Conservation (phyloP, 2,329 filamentous ascomycete species). For the Thelonectria discophora region DNA sequence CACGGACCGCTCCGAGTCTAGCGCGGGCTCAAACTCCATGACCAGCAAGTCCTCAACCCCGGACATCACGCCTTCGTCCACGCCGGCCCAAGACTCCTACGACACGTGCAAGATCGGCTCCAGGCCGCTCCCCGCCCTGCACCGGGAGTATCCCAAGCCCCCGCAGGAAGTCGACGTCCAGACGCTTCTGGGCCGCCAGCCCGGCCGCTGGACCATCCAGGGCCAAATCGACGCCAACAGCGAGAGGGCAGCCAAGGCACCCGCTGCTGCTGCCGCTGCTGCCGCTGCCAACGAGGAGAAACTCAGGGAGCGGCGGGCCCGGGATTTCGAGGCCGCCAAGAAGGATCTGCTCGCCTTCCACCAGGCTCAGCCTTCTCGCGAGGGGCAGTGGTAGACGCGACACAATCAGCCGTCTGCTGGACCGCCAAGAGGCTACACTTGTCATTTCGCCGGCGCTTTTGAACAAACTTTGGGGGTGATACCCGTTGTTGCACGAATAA, state of each 20-base stretch:
- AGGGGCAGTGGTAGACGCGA: constrained; percentile 3
- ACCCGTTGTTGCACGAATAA: constrained; percentile 37
- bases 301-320: constrained; percentile 48
- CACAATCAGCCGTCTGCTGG: constrained; percentile 10
- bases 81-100: constrained; percentile 33
- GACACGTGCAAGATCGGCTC: constrained; percentile 25
- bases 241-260: constrained; percentile 37
- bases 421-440: constrained; percentile 3
- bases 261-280: constrained; percentile 3
- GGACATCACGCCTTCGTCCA: constrained; percentile 35
- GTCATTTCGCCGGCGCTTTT: constrained; percentile 29
- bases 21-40: constrained; percentile 23
- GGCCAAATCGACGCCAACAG: constrained; percentile 48
- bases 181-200: constrained; percentile 54
- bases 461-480: constrained; percentile 31
- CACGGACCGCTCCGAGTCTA: constrained; percentile 24
- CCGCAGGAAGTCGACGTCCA: constrained; percentile 51
- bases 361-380: constrained; percentile 27
- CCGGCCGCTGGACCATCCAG: constrained; percentile 53
- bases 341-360: constrained; percentile 54
- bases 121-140: constrained; percentile 48
- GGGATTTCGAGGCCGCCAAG: constrained; percentile 59
- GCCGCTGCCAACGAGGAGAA: constrained; percentile 33
- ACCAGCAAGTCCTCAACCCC: constrained; percentile 35
- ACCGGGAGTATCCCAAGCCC: constrained; percentile 54